These are phyloP conservation scores for Stemphylium beticola DNA, from an alignment of 2,329 filamentous ascomycete genomes.

Conservation along the genomic window DNA sequence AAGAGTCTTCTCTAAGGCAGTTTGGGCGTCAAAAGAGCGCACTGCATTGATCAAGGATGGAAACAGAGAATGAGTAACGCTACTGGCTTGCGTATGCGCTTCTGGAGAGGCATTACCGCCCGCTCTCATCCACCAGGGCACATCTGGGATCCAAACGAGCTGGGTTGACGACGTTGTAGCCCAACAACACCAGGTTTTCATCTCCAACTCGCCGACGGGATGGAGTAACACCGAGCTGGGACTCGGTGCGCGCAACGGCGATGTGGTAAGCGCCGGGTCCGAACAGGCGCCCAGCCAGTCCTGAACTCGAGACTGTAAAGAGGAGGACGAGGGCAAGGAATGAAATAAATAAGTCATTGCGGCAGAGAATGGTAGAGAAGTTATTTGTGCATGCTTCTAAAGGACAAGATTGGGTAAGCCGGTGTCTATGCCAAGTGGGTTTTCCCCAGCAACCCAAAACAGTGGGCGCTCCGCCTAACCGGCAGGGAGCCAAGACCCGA, in stretches of 20 bases:
- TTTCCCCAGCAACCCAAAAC: no score
- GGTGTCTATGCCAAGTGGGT: no score
- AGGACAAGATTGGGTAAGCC: no score
- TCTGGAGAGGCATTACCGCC: constrained; percentile 14
- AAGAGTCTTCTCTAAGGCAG: constrained; percentile 1
- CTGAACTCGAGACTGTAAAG: constrained; percentile 3
- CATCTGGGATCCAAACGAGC: constrained; percentile 6
- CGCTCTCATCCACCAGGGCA: constrained; percentile 9
- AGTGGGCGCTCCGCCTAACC: no score
- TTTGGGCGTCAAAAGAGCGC: not conserved
- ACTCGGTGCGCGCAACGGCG: constrained; percentile 7
- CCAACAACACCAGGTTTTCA: not conserved
- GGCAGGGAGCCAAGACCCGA: no score
- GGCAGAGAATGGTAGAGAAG: not conserved
- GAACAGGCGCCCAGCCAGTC: constrained; percentile 11
- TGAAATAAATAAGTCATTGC: constrained; percentile 1
- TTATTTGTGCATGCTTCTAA: not conserved
- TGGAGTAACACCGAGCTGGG: no score
- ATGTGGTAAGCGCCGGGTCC: constrained; percentile 2
- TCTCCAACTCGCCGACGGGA: no score
- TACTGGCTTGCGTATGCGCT: constrained; percentile 17
- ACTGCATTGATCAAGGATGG: constrained; percentile 6
- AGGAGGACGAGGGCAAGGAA: not conserved
- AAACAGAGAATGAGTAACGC: not conserved
- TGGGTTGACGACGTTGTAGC: constrained; percentile 1